A percentile compares a stretch with the other conserved stretches of the same genome.
Evolutionary conservation across 345 rosid species (phyloP).

Genomic region (Excoecaria cochinchinensis): DNA sequence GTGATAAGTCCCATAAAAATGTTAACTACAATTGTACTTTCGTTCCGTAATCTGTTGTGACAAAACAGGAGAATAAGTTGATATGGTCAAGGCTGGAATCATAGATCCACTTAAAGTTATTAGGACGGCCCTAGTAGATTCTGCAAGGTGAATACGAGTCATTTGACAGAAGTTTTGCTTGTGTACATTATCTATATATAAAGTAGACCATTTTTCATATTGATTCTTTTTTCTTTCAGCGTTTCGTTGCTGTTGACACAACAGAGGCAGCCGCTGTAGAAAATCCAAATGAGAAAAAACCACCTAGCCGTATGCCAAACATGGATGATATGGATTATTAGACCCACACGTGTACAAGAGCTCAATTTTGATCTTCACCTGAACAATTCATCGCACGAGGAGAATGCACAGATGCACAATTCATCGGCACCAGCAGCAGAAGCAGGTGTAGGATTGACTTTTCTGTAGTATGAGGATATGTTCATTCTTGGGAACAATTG

Average conservation of each 20-base stretch:
- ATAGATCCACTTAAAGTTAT: conserved; percentile 83
- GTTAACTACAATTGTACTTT: too few species aligned
- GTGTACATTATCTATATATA: background rate
- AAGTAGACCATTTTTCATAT: too few species aligned
- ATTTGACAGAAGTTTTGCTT: background rate
- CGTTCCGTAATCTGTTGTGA: too few species aligned
- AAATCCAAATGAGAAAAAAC: conserved; percentile 33
- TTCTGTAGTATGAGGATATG: too few species aligned
- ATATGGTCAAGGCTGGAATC: conserved; percentile 87
- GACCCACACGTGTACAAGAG: background rate
- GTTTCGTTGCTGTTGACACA: conserved; percentile 55
- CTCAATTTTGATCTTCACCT: background rate
- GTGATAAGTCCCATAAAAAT: background rate
- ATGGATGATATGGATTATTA: conserved; percentile 56
- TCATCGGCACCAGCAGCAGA: too few species aligned
- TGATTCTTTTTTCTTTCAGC: too few species aligned
- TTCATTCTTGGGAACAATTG: too few species aligned
- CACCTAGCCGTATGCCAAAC: conserved; percentile 26
- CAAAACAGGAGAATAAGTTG: conserved; percentile 58
- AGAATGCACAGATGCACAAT: too few species aligned
- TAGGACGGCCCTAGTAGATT: conserved; percentile 77
- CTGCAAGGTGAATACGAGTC: conserved; percentile 61
- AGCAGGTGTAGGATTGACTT: too few species aligned
- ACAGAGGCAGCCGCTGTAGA: conserved; percentile 74
- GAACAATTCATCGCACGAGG: background rate